Percentiles rank a stretch among this genome's conserved stretches.
Conservation (phyloP, 2,329 filamentous ascomycete genomes). For the Sporothrix variecibatus region DNA sequence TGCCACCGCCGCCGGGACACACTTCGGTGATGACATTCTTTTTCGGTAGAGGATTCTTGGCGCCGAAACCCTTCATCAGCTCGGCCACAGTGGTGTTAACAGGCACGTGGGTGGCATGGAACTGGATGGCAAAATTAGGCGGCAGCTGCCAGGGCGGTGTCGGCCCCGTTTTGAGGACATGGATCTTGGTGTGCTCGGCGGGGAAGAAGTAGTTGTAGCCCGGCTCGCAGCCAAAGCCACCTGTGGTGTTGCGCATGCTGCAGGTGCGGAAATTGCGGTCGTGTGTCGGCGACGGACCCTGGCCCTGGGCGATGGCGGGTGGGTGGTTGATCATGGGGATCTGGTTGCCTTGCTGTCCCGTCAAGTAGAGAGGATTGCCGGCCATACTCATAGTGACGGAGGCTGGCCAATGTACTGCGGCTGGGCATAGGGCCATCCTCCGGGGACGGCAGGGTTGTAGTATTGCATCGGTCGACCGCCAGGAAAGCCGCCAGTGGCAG, state of each 20-base stretch:
- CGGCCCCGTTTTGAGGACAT: slow-evolving; percentile 54
- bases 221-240: slow-evolving; percentile 60
- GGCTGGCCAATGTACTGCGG: not conserved
- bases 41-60: slow-evolving; percentile 50
- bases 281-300: slow-evolving; percentile 46
- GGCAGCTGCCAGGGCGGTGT: slow-evolving; percentile 57
- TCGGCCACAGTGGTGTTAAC: slow-evolving; percentile 55
- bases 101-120: slow-evolving; percentile 56
- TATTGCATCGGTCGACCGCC: not conserved
- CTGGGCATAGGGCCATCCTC: not conserved
- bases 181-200: slow-evolving; percentile 58
- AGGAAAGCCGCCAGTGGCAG: not conserved
- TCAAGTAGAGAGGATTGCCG: slow-evolving; percentile 21
- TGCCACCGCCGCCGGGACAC: slow-evolving; percentile 55
- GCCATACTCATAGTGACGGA: not conserved
- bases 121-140: slow-evolving; percentile 45
- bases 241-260: slow-evolving; percentile 58
- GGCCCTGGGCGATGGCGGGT: slow-evolving; percentile 31
- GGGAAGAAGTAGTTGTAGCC: slow-evolving; percentile 67
- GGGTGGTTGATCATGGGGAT: slow-evolving; percentile 33
- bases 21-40: slow-evolving; percentile 62
- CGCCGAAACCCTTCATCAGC: slow-evolving; percentile 61
- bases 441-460: not conserved
- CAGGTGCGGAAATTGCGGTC: slow-evolving; percentile 52
- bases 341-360: slow-evolving; percentile 24